phyloP scores from a whole-genome alignment of 164 flowering plant genomes.

The Platanus orientalis region DNA sequence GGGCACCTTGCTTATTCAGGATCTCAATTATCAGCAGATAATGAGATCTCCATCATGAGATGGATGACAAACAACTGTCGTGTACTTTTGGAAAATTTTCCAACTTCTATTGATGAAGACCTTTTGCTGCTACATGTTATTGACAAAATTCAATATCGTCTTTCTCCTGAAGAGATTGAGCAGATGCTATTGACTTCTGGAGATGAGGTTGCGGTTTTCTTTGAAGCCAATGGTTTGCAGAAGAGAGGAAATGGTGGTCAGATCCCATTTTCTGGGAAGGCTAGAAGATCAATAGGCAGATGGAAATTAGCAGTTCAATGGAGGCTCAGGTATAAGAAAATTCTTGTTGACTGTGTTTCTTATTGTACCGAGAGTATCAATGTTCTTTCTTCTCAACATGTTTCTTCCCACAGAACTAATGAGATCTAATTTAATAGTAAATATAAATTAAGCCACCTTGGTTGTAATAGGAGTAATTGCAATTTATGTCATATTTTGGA shows the following conservation, averaged over 20 bases:
- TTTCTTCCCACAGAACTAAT: slow-evolving; percentile 3
- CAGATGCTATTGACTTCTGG: slow-evolving; percentile 15
- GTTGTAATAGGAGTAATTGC: too few species aligned
- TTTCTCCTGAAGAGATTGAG: slow-evolving; percentile 12
- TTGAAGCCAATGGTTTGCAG: slow-evolving; percentile 26
- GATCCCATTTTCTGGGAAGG: slow-evolving; percentile 24
- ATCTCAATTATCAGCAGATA: slow-evolving; percentile 51
- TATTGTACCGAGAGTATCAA: slow-evolving; percentile 36
- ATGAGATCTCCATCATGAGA: slow-evolving; percentile 58
- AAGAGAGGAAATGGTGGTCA: slow-evolving; percentile 6
- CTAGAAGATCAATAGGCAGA: slow-evolving; percentile 34
- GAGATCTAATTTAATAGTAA: background rate
- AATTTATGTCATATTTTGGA: too few species aligned
- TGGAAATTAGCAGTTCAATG: slow-evolving; percentile 81
- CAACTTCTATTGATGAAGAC: slow-evolving; percentile 64
- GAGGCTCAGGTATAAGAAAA: slow-evolving; percentile 74
- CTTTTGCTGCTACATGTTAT: slow-evolving; percentile 30
- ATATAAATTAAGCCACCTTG: too few species aligned
- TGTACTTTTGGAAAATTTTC: slow-evolving; percentile 36
- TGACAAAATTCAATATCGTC: slow-evolving; percentile 29
- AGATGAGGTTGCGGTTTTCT: slow-evolving; percentile 41
- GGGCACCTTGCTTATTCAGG: slow-evolving; percentile 79
- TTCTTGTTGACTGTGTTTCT: slow-evolving; percentile 46
- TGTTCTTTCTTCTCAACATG: slow-evolving; percentile 20
- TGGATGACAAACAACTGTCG: slow-evolving; percentile 48